Conservation (phyloP, 2,329 filamentous ascomycete species). For the Pseudogymnoascus sp. region DNA sequence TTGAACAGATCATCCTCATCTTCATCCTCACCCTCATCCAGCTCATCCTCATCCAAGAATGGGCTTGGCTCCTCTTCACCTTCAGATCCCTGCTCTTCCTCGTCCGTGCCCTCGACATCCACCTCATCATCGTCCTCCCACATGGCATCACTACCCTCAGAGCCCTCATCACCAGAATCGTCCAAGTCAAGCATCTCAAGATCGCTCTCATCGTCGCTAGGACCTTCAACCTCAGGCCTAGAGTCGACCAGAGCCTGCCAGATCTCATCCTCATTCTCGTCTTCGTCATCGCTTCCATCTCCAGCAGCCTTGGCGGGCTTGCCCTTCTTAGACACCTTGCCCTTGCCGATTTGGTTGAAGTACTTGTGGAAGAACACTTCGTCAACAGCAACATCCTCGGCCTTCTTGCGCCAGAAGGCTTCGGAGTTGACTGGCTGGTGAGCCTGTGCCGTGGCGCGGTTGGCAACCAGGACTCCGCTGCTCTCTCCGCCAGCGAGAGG, state of each 20-base stretch:
- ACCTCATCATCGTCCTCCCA: conserved; percentile 43
- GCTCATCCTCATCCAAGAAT: conserved; percentile 25
- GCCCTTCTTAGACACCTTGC: conserved; percentile 50
- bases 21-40: conserved; percentile 35
- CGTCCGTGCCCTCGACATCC: conserved; percentile 42
- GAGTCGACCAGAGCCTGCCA: conserved; percentile 86
- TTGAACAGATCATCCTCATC: conserved; percentile 41
- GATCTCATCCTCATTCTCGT: conserved; percentile 70
- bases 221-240: conserved; percentile 66
- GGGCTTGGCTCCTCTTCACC: conserved; percentile 30
- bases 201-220: conserved; percentile 48
- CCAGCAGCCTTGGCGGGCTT: conserved; percentile 45
- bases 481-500: conserved; percentile 64
- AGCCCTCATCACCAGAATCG: conserved; percentile 35
- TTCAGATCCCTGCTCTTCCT: conserved; percentile 39
- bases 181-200: conserved; percentile 48
- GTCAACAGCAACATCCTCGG: conserved; percentile 79
- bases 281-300: conserved; percentile 41
- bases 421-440: conserved; percentile 72
- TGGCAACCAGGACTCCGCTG: conserved; percentile 53
- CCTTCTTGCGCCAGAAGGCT: conserved; percentile 84
- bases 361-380: conserved; percentile 99
- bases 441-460: conserved; percentile 39
- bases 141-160: conserved; percentile 23
- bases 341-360: conserved; percentile 70